Percentiles rank a stretch among this genome's conserved stretches.
Evolutionary conservation across 2,329 filamentous ascomycete species (phyloP).

Genomic region (Periconia digitata): DNA sequence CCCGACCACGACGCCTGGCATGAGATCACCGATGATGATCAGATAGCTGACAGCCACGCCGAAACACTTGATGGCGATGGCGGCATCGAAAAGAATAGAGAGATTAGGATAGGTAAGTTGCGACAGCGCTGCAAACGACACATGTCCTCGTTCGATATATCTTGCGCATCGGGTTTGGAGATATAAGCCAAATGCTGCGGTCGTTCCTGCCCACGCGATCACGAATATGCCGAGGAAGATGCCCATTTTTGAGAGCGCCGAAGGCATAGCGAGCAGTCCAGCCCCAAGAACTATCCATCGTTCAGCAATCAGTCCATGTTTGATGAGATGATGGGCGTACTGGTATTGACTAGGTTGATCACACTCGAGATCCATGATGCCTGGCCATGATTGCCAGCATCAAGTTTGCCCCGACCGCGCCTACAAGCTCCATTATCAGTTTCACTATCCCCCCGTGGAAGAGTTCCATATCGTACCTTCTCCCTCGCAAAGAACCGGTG

Average conservation of each 20-base stretch:
- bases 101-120: conserved; percentile 97
- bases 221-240: conserved; percentile 81
- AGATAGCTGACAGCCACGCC: conserved; percentile 96
- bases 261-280: conserved; percentile 93
- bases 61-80: conserved; percentile 97
- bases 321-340: conserved; percentile 53
- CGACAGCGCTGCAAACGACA: conserved; percentile 95
- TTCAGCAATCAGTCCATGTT: conserved; percentile 8
- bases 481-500: conserved; percentile 42
- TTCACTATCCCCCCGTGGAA: background rate
- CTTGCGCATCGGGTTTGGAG: conserved; percentile 89
- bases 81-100: conserved; percentile 90
- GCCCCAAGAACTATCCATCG: conserved; percentile 77
- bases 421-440: conserved; percentile 39
- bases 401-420: conserved; percentile 66
- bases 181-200: conserved; percentile 90
- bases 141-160: conserved; percentile 84
- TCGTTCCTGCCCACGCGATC: conserved; percentile 88
- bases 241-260: conserved; percentile 93
- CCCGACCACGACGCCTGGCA: conserved; percentile 89
- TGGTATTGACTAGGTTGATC: conserved; percentile 95
- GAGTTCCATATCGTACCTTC: conserved; percentile 26
- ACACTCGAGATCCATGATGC: conserved; percentile 89
- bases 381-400: conserved; percentile 68
- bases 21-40: conserved; percentile 97